Evolutionary conservation across 257 asterid genomes (phyloP), one percentile per base, ranked within the genome.

Genomic region (Petrea volubilis): DNA sequence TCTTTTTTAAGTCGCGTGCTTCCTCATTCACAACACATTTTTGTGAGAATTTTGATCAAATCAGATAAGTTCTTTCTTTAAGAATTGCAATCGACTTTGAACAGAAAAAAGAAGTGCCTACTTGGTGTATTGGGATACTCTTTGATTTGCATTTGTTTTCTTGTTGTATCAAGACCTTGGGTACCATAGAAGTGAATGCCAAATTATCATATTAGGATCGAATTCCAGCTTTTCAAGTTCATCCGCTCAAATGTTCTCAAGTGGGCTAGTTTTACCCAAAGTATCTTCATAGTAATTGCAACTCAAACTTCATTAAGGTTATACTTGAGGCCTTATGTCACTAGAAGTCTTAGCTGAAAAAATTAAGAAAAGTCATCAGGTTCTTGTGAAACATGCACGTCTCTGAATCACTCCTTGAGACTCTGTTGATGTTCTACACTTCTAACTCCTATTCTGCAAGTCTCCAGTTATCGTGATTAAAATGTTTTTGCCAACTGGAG

Each of bases 351-450:
- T 36, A 15, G 29, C 20, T 29, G 47, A 60, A 49, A 51, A 58
- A 52, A 51, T 40, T 36, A 29, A 61, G 53, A 60, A 15, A 20
- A 41, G n/a, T 13, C 50, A 40, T 49, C 38, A 46, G 12, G 53
- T 41, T 34, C 67, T 1, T 57, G 24, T 74, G 27, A 64, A n/a
- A 27, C 38, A 23, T 66, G 73, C 52, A 23, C 52, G 17, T 46
- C 44, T 34, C 47, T 47, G 53, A 20, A 64, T 52, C 40, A 44
- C 46, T 31, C 43, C 59, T 21, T 46, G 23, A 17, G 68, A 2
- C 29, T 60, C 65, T 49, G 21, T 18, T 25, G 46, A 41, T 67
- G 49, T 50, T 41, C 2, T 51, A 2, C 17, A 40, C 15, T 24
- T 60, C 27, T 38, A 2, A 66, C 55, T 59, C 36, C 15, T 21